These are phyloP conservation scores for Golubevia sp. DNA, from an alignment of 1,284 basidiomycete genomes.

Conservation along the genomic window DNA sequence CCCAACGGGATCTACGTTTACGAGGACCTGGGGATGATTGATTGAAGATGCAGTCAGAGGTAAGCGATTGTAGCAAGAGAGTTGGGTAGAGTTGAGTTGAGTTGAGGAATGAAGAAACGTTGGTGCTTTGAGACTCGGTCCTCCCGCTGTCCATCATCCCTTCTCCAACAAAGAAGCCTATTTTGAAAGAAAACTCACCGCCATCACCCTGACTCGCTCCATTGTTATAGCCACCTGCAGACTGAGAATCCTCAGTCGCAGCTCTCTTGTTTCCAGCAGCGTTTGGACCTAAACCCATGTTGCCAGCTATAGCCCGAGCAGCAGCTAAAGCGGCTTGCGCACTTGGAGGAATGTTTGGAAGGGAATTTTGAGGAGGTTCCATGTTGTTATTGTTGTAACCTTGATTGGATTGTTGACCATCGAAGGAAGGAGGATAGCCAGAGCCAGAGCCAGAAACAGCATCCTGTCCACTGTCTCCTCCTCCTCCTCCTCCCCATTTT, in stretches of 20 bases:
- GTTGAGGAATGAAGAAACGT: not conserved
- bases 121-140: not conserved
- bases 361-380: slow-evolving; percentile 3
- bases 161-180: too few relatives aligned
- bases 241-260: not conserved
- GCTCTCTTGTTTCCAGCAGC: too few relatives aligned
- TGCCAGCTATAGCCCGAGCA: too few relatives aligned
- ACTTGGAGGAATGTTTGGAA: not conserved
- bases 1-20: slow-evolving; percentile 57
- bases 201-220: not conserved
- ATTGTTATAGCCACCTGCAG: not conserved
- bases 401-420: slow-evolving; percentile 9
- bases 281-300: too few relatives aligned
- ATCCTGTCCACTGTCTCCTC: slow-evolving; percentile 10
- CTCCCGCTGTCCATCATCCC: too few relatives aligned
- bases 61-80: not conserved
- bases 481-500: slow-evolving; percentile 45
- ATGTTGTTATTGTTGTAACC: not conserved
- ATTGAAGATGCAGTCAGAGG: not conserved
- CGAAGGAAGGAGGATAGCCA: not conserved
- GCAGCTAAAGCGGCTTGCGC: too few relatives aligned
- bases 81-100: not conserved
- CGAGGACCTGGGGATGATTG: slow-evolving; percentile 22
- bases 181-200: not conserved
- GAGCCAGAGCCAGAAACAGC: not conserved